A percentile compares a stretch with the other conserved stretches of the same genome.
phyloP scores from a whole-genome alignment of 2,329 filamentous ascomycete genomes.

The Cryoendolithus antarcticus region DNA sequence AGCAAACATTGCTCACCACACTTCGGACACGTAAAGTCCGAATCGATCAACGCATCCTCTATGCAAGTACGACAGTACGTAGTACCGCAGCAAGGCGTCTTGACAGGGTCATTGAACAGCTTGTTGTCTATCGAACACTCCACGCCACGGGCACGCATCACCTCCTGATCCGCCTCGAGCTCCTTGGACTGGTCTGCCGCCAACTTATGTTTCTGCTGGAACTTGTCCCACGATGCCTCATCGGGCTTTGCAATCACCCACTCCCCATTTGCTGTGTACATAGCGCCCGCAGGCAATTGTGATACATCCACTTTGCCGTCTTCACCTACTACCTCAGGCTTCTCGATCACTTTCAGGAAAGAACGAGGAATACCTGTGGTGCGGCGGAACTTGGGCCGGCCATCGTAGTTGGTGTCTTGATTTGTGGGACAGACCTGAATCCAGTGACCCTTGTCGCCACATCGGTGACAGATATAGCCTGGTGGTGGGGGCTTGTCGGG shows the following conservation, averaged over 20 bases:
- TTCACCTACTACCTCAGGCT: slow-evolving; percentile 62
- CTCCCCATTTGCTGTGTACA: slow-evolving; percentile 95
- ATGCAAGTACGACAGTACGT: slow-evolving; percentile 99
- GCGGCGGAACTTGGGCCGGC: slow-evolving; percentile 82
- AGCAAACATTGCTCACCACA: slow-evolving; percentile 87
- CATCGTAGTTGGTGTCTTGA: slow-evolving; percentile 91
- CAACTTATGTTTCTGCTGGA: slow-evolving; percentile 85
- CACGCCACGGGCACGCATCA: slow-evolving; percentile 74
- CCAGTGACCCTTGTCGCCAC: slow-evolving; percentile 94
- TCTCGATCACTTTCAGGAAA: slow-evolving; percentile 90
- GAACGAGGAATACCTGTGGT: slow-evolving; percentile 95
- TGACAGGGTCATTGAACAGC: slow-evolving; percentile 96
- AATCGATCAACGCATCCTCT: slow-evolving; percentile 95
- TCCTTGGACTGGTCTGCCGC: slow-evolving; percentile 66
- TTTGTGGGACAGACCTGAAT: slow-evolving; percentile 98
- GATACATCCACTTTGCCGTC: slow-evolving; percentile 66
- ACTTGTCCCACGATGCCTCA: slow-evolving; percentile 91
- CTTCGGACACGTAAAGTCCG: slow-evolving; percentile 88
- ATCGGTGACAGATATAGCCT: slow-evolving; percentile 92
- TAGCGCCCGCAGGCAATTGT: slow-evolving; percentile 76
- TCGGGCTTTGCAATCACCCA: slow-evolving; percentile 95
- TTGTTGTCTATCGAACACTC: slow-evolving; percentile 95
- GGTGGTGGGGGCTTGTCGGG: slow-evolving; percentile 88
- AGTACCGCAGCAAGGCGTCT: slow-evolving; percentile 95
- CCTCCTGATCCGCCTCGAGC: slow-evolving; percentile 67